These are phyloP conservation scores for Keithomyces neogunnii DNA, from an alignment of 2,329 filamentous ascomycete genomes.

Conservation along the genomic window DNA sequence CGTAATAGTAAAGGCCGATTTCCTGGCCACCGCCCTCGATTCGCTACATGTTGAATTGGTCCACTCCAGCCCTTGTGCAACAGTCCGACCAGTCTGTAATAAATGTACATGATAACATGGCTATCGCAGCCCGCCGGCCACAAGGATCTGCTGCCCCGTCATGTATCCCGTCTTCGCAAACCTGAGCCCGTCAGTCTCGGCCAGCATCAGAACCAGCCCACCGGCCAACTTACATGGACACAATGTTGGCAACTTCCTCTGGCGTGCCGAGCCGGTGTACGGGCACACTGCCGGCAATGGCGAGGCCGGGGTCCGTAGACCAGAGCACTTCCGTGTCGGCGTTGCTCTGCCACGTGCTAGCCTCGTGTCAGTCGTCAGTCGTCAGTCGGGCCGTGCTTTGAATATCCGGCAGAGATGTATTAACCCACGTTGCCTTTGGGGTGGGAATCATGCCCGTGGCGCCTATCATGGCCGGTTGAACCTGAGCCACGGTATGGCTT, in stretches of 20 bases:
- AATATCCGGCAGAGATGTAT: too few species aligned
- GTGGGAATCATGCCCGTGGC: conserved; percentile 26
- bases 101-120: too few species aligned
- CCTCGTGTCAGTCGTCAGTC: not conserved
- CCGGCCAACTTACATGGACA: conserved; percentile 20
- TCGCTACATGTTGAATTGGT: too few species aligned
- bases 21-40: too few species aligned
- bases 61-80: too few species aligned
- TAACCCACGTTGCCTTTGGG: conserved; percentile 18
- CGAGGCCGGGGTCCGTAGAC: conserved; percentile 22
- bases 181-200: conserved; percentile 8
- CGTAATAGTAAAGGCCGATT: too few species aligned
- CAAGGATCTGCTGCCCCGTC: conserved; percentile 19
- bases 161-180: conserved; percentile 21
- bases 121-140: conserved; percentile 15
- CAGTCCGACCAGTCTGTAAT: too few species aligned
- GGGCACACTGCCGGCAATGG: conserved; percentile 24
- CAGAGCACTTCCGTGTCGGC: conserved; percentile 20
- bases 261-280: conserved; percentile 24
- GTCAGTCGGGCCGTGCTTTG: too few species aligned
- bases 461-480: conserved; percentile 27
- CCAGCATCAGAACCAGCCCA: not conserved
- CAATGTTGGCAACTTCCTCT: conserved; percentile 25
- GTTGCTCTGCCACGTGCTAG: conserved; percentile 21
- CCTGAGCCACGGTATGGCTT: conserved; percentile 10